Percentiles rank a stretch among this genome's conserved stretches.
Conservation (phyloP, 768 basidiomycete species). For the Mycena pura region DNA sequence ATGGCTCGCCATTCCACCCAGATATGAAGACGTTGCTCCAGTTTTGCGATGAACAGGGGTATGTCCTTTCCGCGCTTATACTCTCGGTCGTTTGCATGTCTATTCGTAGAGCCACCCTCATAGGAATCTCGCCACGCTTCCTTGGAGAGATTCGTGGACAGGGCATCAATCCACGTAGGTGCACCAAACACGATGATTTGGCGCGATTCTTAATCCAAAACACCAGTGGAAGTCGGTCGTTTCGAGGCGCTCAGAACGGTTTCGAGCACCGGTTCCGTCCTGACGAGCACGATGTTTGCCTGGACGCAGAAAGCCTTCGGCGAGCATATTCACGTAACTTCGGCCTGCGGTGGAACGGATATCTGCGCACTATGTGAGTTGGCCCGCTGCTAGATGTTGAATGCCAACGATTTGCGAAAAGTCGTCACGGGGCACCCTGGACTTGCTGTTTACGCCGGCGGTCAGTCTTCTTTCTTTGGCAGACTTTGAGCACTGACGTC, state of each 20-base stretch:
- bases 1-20: conserved; percentile 62
- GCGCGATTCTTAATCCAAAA: not conserved
- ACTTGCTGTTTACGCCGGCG: conserved; percentile 69
- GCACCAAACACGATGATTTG: not conserved
- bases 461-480: conserved; percentile 40
- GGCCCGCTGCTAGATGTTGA: not conserved
- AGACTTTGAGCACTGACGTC: not conserved
- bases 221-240: conserved; percentile 52
- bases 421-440: conserved; percentile 59
- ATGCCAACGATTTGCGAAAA: conserved; percentile 35
- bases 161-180: conserved; percentile 47
- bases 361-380: conserved; percentile 68
- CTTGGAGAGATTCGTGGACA: conserved; percentile 53
- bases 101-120: conserved; percentile 44
- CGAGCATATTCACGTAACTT: conserved; percentile 54
- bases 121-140: conserved; percentile 52
- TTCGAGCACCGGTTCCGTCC: conserved; percentile 64
- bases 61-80: not conserved
- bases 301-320: conserved; percentile 71
- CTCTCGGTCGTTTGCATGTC: conserved; percentile 32
- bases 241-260: conserved; percentile 65
- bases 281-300: conserved; percentile 70
- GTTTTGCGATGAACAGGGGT: conserved; percentile 52
- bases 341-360: conserved; percentile 76
- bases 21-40: conserved; percentile 48